Evolutionary conservation across 768 basidiomycete genomes (phyloP).

Genomic region (Termitomyces sp.): DNA sequence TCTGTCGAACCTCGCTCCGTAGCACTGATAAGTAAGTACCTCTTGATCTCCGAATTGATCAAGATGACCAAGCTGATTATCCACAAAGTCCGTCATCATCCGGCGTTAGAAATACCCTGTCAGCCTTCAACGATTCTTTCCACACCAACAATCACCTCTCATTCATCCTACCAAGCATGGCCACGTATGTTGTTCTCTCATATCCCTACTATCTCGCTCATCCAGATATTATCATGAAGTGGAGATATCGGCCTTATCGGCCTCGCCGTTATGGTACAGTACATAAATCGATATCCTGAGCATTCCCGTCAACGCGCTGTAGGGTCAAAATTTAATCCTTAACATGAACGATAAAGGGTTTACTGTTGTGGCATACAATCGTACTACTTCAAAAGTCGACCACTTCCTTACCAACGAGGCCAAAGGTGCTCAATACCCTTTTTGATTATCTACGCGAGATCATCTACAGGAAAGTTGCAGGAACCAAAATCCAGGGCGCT

Average conservation of each 20-base stretch:
- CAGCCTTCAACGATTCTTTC: slow-evolving; percentile 26
- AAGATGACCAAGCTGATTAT: slow-evolving; percentile 23
- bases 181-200: slow-evolving; percentile 22
- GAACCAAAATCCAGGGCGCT: slow-evolving; percentile 93
- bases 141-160: slow-evolving; percentile 34
- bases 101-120: slow-evolving; percentile 18
- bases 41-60: slow-evolving; percentile 15
- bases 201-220: slow-evolving; percentile 7
- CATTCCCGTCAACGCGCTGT: slow-evolving; percentile 13
- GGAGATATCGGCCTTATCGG: slow-evolving; percentile 99
- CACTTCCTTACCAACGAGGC: slow-evolving; percentile 94
- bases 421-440: slow-evolving; percentile 64
- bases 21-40: background rate
- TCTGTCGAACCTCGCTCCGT: background rate
- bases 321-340: slow-evolving; percentile 96
- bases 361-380: slow-evolving; percentile 95
- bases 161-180: slow-evolving; percentile 38
- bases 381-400: slow-evolving; percentile 95
- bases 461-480: slow-evolving; percentile 33
- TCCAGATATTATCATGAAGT: slow-evolving; percentile 35
- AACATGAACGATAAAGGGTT: slow-evolving; percentile 99
- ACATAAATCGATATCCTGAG: slow-evolving; percentile 16
- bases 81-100: slow-evolving; percentile 17
- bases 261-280: slow-evolving; percentile 91
- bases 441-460: slow-evolving; percentile 16